Evolutionary conservation across 2,329 filamentous ascomycete species (phyloP).

Genomic region (Herpotrichia juniperi): DNA sequence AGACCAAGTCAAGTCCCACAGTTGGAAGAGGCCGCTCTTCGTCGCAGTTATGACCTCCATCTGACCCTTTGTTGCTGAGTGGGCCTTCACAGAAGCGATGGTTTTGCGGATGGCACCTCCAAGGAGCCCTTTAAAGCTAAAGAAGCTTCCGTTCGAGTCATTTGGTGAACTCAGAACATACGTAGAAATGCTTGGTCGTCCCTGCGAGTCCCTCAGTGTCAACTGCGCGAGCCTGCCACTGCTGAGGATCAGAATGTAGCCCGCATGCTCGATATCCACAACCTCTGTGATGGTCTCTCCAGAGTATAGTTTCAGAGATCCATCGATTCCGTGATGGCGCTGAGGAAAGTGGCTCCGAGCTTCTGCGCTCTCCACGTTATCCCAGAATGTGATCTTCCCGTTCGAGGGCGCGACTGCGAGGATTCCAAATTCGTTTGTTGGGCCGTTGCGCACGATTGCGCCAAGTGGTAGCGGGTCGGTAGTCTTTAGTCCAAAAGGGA

Average conservation of each 20-base stretch:
- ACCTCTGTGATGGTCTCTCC: constrained; percentile 80
- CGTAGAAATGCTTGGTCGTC: constrained; percentile 78
- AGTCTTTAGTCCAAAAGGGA: constrained; percentile 74
- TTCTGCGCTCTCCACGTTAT: constrained; percentile 87
- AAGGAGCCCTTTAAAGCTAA: constrained; percentile 79
- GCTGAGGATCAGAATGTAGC: constrained; percentile 84
- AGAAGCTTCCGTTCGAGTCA: constrained; percentile 72
- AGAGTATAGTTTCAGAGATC: constrained; percentile 74
- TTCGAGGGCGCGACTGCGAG: constrained; percentile 83
- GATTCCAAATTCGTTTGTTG: constrained; percentile 80
- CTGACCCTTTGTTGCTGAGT: constrained; percentile 77
- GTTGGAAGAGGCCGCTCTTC: constrained; percentile 75
- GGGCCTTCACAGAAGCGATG: constrained; percentile 79
- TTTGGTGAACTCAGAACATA: constrained; percentile 72
- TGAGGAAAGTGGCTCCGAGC: constrained; percentile 84
- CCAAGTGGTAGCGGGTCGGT: constrained; percentile 80
- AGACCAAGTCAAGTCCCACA: constrained; percentile 88
- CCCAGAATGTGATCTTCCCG: constrained; percentile 92
- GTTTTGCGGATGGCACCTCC: constrained; percentile 75
- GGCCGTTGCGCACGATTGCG: constrained; percentile 78
- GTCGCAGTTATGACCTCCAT: constrained; percentile 83
- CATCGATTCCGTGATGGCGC: constrained; percentile 79
- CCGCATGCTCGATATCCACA: constrained; percentile 82
- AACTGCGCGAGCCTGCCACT: constrained; percentile 87
- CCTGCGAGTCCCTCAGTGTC: constrained; percentile 83